phyloP scores from a whole-genome alignment of 441 rosid genomes.

The Croton setiger region DNA sequence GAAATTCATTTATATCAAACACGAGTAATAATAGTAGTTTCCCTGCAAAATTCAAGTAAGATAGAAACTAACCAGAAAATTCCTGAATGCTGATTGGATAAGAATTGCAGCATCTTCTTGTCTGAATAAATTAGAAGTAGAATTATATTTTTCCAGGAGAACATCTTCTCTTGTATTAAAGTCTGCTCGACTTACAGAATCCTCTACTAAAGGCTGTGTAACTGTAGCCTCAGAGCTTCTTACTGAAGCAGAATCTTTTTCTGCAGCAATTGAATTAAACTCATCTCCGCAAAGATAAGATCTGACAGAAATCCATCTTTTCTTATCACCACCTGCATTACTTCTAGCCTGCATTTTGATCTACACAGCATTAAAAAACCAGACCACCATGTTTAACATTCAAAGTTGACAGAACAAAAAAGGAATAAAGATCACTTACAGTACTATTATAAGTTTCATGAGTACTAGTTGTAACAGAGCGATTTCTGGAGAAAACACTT shows the following conservation, averaged over 20 bases:
- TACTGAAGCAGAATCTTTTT: constrained; percentile 69
- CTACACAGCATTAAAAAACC: neutral
- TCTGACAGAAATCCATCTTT: constrained; percentile 58
- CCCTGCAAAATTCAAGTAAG: neutral
- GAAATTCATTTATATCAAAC: neutral
- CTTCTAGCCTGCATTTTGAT: constrained; percentile 43
- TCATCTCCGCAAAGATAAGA: constrained; percentile 72
- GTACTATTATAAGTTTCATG: constrained; percentile 27
- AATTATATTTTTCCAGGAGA: constrained; percentile 35
- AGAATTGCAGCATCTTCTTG: constrained; percentile 71
- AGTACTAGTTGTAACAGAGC: constrained; percentile 30
- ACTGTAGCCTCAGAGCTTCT: constrained; percentile 53
- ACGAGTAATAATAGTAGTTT: neutral
- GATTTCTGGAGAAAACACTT: constrained; percentile 63
- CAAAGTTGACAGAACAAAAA: neutral
- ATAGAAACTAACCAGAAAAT: constrained; percentile 43
- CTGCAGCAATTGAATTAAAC: constrained; percentile 66
- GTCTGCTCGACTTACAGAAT: constrained; percentile 23
- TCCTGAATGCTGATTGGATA: constrained; percentile 74
- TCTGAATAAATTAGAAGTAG: constrained; percentile 42
- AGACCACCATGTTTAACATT: neutral
- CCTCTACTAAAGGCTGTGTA: constrained; percentile 37
- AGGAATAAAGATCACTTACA: constrained; percentile 30
- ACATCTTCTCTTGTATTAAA: constrained; percentile 24
- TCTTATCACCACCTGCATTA: constrained; percentile 39